Evolutionary conservation across 1,284 basidiomycete genomes (phyloP), one percentile per base, ranked within the genome.

Genomic region (Pseudozyma tsukubaensis): DNA sequence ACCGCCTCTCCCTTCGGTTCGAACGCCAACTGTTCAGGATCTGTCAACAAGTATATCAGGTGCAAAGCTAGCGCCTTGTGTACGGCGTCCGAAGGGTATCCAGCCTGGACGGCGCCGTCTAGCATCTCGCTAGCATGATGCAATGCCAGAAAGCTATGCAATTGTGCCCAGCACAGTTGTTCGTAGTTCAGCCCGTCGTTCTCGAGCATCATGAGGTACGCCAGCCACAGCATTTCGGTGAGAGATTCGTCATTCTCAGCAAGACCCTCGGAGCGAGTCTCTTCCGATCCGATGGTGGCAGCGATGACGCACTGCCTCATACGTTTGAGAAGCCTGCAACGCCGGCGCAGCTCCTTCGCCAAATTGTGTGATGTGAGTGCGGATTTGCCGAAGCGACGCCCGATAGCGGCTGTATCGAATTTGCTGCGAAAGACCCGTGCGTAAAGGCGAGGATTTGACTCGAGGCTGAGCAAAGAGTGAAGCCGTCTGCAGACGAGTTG

Each of bases 51-150:
- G 84, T 86, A 87, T 9, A 80, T 75, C 32, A 87, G 82, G 85
- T 87, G 87, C 72, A 87, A 82, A 21, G 85, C 83, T n/a, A 87
- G 76, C 10, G 86, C 79, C 55, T 86, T 81, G 12, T 80, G 81
- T 10, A 80, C 72, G 10, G 80, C 82, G 47, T 86, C 84, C 13
- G 82, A 79, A 7, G 87, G 86, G 55, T 86, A 86, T 0, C 83
- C 85, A 12, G 85, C 81, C 40, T 78, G 67, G 0, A 86, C 77
- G 5, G 83, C 78, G 11, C 81, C 72, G 11, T 85, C 73, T 34
- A 87, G 76, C 72, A 85, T 78, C 45, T 84, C 82, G 19, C 82
- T 65, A 45, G 85, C 76, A 68, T 85, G 76, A 47, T 77, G 72
- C 11, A 81, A 34, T 14, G 62, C 58, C n/a, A 80, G 49, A 34